Evolutionary conservation across 768 basidiomycete species (phyloP).

Genomic region (Obba rivulosa): DNA sequence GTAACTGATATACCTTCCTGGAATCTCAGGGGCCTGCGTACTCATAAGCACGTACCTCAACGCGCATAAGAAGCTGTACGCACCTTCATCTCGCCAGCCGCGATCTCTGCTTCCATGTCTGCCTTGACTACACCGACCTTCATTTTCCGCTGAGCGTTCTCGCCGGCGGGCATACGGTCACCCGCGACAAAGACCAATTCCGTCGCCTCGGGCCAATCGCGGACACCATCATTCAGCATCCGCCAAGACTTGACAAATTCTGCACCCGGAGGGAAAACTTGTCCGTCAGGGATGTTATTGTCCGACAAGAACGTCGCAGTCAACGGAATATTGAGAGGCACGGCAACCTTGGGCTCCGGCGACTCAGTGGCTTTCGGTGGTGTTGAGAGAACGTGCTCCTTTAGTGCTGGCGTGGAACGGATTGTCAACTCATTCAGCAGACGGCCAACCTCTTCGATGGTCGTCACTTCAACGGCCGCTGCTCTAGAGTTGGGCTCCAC

Average conservation of each 20-base stretch:
- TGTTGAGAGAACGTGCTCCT: not conserved
- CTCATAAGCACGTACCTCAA: too few species aligned
- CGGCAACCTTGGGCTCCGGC: slow-evolving; percentile 1
- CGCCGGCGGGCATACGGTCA: slow-evolving; percentile 43
- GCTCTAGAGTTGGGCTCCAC: not conserved
- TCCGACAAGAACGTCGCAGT: slow-evolving; percentile 59
- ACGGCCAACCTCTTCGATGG: too few species aligned
- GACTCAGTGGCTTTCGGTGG: not conserved
- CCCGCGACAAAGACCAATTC: slow-evolving; percentile 70
- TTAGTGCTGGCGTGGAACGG: not conserved
- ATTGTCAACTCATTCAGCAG: not conserved
- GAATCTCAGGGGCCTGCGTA: slow-evolving; percentile 62
- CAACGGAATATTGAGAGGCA: slow-evolving; percentile 21
- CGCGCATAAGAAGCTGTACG: slow-evolving; percentile 8
- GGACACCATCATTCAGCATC: slow-evolving; percentile 58
- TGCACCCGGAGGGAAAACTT: slow-evolving; percentile 74
- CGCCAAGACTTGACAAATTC: slow-evolving; percentile 85
- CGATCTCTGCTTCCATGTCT: slow-evolving; percentile 58
- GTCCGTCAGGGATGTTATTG: slow-evolving; percentile 69
- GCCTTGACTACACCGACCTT: slow-evolving; percentile 51
- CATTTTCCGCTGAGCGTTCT: slow-evolving; percentile 26
- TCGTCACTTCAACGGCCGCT: too few species aligned
- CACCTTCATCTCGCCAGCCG: slow-evolving; percentile 73
- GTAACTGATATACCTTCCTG: slow-evolving; percentile 71
- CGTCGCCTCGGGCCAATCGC: slow-evolving; percentile 65